Evolutionary conservation across 2,329 filamentous ascomycete genomes (phyloP), one percentile per base, ranked within the genome.

Genomic region (Sordariomycetes sp.): DNA sequence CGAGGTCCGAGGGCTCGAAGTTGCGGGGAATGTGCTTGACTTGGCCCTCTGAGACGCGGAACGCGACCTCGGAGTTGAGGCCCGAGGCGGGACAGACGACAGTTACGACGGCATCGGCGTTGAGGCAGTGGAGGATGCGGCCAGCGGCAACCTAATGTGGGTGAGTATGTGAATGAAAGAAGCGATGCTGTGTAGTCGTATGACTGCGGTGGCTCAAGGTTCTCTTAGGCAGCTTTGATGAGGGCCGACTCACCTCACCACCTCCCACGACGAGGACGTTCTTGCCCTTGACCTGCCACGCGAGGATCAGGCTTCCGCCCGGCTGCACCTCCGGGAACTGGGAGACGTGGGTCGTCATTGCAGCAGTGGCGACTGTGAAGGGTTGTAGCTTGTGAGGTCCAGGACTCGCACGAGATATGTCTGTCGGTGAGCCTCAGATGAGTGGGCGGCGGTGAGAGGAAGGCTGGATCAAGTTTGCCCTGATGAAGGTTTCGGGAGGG

Each of bases 271-370:
- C 88, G n/a, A 99, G 75, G 17, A 97, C 86, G 62, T 84, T 83
- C 72, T 95, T 96, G 70, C 86, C 85, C 67, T 84, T 87, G 65
- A 96, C 85, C 74, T 97, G 94, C 91, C 92, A 99, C 67, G 94
- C 94, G 56, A 99, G 76, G 61, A 99, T 94, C 62, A 99, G 75
- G 60, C 92, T 97, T 59, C 91, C 94, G 55, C 92, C 92, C 58
- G 90, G 89, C 71, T 96, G 85, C 32, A 97, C 82, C 61, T 86
- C 77, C 58, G 91, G 90, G 67, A 88, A 96, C 55, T 79, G 69
- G 55, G 45, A 24, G 12, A 36, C 48, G 69, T 70, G 45, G 67
- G 65, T 22, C 10, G 55, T 22, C 55, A 56, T 56, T n/a, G 10
- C 22, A n/a, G 7, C 15, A 2, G 39, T 3, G n/a, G 45, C 10